Base-by-base conservation (phyloP, 768 basidiomycete species). In the Lactarius trivialis region DNA sequence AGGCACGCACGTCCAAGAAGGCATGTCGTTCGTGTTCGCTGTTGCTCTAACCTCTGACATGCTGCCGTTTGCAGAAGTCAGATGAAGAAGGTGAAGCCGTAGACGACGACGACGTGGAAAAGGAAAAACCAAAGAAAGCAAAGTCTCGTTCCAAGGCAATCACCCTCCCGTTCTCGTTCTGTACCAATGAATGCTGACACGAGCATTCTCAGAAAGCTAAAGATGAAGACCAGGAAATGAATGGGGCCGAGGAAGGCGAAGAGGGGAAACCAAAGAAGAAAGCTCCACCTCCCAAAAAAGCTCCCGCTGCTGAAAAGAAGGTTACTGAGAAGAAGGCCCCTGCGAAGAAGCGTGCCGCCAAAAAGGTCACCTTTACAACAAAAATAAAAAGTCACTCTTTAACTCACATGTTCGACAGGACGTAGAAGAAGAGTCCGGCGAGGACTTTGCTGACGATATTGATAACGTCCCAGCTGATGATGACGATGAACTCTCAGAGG, bases 51-150 rank as follows among this genome's bases (percentile, higher is more conserved):
- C 36, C 12, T 36, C 15, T 39, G 28, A 21, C 30, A 32, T 26
- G 21, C n/a, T 39, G 30, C 43, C 51, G 7, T 62, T 45, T 59
- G 34, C 71, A 73, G 56, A 60, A 63, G 24, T 68, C 65, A 4
- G 71, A 68, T 37, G 73, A 70, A 28, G 72, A 71, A 9, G 80
- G 72, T 0, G 82, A 80, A 11, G 45, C 21, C 4, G 81, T 78
- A 54, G 71, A 71, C 11, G 72, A 71, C 0, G 79, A 73, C 0
- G 81, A 79, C 24, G 61, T 28, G 11, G 81, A 79, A 56, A 81
- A 82, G 58, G 80, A 79, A 56, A 81, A 82, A 60, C 81, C 84
- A 12, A 81, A 81, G 72, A 82, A 81, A 75, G 81, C 72, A n/a
- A 65, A 55, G 48, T 37, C 64, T 49, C 64, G 64, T 11, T 5